phyloP scores from a whole-genome alignment of 345 rosid genomes.

The Heritiera fomes region DNA sequence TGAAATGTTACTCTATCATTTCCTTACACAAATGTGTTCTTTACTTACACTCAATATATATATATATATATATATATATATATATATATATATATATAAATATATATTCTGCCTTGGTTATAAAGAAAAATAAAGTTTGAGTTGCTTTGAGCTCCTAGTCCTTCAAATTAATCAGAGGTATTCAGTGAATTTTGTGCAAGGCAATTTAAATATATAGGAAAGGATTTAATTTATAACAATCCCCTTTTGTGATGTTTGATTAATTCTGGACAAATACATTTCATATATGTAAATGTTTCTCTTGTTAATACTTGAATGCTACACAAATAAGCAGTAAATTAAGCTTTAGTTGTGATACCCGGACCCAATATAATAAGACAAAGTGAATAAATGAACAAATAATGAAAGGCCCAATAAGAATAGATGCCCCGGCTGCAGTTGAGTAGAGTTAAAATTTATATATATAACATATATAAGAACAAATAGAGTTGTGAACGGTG shows the following conservation, averaged over 20 bases:
- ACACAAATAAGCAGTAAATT: neutral
- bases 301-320: slow-evolving; percentile 1
- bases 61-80: too few relatives aligned
- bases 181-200: neutral
- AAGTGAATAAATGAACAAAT: too few relatives aligned
- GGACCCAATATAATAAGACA: too few relatives aligned
- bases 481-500: too few relatives aligned
- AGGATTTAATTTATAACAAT: neutral
- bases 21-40: too few relatives aligned
- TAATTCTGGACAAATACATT: slow-evolving; percentile 7
- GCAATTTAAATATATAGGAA: neutral
- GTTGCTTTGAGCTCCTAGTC: neutral
- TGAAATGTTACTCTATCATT: too few relatives aligned
- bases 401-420: too few relatives aligned
- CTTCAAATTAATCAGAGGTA: neutral
- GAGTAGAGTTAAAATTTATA: too few relatives aligned
- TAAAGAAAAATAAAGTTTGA: neutral
- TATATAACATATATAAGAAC: too few relatives aligned
- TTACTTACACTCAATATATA: too few relatives aligned
- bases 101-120: neutral
- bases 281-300: neutral
- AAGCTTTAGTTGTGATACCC: neutral
- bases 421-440: too few relatives aligned
- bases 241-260: neutral
- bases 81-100: too few relatives aligned